phyloP scores from a whole-genome alignment of 345 rosid species.

The Gossypium arboreum region DNA sequence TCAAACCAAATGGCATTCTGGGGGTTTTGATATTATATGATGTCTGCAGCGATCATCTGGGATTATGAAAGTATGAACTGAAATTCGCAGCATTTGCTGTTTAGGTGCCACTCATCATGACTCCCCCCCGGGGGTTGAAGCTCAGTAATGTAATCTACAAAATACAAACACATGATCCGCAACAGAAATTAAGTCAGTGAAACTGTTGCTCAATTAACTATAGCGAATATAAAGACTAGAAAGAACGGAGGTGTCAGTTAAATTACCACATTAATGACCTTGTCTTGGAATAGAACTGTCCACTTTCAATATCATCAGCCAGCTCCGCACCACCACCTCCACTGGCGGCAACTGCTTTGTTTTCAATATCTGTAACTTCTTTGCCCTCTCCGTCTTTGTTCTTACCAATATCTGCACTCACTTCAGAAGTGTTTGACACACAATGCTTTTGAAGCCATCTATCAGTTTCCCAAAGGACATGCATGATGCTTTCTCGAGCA shows the following conservation, averaged over 20 bases:
- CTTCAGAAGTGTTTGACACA: conserved; percentile 50
- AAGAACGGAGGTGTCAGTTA: not conserved
- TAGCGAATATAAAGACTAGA: not conserved
- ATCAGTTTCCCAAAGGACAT: conserved; percentile 96
- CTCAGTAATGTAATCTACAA: conserved; percentile 7
- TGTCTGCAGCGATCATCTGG: not conserved
- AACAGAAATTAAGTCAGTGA: not conserved
- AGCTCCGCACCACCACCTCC: conserved; percentile 64
- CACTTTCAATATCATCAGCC: conserved; percentile 37
- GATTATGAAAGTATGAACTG: not conserved
- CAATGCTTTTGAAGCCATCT: conserved; percentile 93
- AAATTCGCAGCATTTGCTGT: not conserved
- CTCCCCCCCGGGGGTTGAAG: not conserved
- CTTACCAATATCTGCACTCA: conserved; percentile 34
- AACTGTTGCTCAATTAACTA: not conserved
- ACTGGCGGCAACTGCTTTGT: conserved; percentile 40
- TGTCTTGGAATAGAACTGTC: conserved; percentile 26
- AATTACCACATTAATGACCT: conserved; percentile 61
- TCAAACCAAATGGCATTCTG: not conserved
- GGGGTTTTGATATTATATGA: not conserved
- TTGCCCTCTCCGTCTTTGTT: conserved; percentile 31
- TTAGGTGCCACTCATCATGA: not conserved
- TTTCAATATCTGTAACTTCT: conserved; percentile 38
- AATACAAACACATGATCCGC: not conserved
- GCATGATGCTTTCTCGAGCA: conserved; percentile 96